phyloP scores from a whole-genome alignment of 2,329 filamentous ascomycete species.

The Aspergillus vadensis region DNA sequence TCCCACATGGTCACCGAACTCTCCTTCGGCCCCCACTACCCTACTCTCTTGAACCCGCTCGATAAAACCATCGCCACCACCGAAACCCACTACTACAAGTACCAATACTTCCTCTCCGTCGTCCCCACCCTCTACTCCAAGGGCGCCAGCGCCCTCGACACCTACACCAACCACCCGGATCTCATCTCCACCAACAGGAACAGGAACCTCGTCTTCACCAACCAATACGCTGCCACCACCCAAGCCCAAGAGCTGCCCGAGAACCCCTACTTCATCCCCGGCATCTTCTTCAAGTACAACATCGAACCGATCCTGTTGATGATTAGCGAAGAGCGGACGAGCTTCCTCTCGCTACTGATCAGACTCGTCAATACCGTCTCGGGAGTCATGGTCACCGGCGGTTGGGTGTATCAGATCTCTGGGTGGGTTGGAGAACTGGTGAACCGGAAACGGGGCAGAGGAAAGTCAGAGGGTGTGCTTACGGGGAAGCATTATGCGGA shows the following conservation, averaged over 20 bases:
- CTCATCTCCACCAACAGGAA: constrained; percentile 35
- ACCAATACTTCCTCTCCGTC: constrained; percentile 95
- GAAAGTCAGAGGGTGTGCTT: constrained; percentile 52
- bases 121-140: constrained; percentile 92
- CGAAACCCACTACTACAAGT: constrained; percentile 83
- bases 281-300: constrained; percentile 98
- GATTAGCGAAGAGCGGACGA: constrained; percentile 77
- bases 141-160: constrained; percentile 46
- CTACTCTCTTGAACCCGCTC: constrained; percentile 87
- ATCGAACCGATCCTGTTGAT: constrained; percentile 92
- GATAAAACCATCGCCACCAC: constrained; percentile 84
- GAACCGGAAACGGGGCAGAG: constrained; percentile 41
- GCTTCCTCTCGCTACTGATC: constrained; percentile 73
- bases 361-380: constrained; percentile 87
- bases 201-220: constrained; percentile 74
- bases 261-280: constrained; percentile 66
- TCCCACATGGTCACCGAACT: constrained; percentile 94
- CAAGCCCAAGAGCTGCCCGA: constrained; percentile 69
- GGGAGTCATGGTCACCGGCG: constrained; percentile 87
- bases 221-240: constrained; percentile 96
- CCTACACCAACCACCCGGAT: constrained; percentile 40
- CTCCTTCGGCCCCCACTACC: constrained; percentile 96
- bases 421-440: constrained; percentile 67
- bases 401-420: constrained; percentile 85
- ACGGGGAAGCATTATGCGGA: constrained; percentile 44